phyloP scores from a whole-genome alignment of 768 basidiomycete species.

The Rhodocollybia butyracea region DNA sequence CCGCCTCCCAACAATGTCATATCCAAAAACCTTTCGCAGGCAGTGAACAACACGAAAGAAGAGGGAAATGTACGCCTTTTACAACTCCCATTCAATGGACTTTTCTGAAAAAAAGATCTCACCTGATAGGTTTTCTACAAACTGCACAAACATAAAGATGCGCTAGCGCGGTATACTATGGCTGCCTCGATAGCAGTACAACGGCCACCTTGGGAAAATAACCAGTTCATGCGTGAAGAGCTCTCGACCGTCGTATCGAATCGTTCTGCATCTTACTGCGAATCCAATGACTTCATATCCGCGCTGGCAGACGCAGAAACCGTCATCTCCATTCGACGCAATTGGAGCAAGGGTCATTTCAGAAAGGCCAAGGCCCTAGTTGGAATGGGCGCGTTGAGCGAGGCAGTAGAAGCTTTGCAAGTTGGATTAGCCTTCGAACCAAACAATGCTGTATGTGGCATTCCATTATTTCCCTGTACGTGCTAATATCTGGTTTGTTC shows the following conservation, averaged over 20 bases:
- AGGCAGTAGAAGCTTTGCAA: slow-evolving; percentile 78
- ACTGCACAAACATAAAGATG: slow-evolving; percentile 58
- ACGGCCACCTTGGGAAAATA: slow-evolving; percentile 89
- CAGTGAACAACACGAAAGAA: slow-evolving; percentile 80
- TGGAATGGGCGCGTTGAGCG: slow-evolving; percentile 61
- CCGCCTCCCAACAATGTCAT: slow-evolving; percentile 76
- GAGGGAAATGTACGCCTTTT: slow-evolving; percentile 81
- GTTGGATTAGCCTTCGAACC: slow-evolving; percentile 86
- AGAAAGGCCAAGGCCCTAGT: slow-evolving; percentile 87
- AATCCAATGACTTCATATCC: slow-evolving; percentile 68
- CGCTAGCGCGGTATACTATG: slow-evolving; percentile 76
- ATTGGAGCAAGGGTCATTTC: slow-evolving; percentile 97
- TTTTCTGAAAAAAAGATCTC: not conserved
- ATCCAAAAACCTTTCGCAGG: slow-evolving; percentile 70
- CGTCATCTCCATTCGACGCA: slow-evolving; percentile 77
- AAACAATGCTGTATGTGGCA: slow-evolving; percentile 35
- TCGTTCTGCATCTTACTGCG: slow-evolving; percentile 83
- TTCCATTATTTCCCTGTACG: not conserved
- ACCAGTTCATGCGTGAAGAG: slow-evolving; percentile 82
- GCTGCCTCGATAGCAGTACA: slow-evolving; percentile 75
- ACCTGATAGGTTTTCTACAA: slow-evolving; percentile 87
- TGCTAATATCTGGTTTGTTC: not conserved
- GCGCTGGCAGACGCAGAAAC: slow-evolving; percentile 89
- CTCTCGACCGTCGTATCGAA: slow-evolving; percentile 88
- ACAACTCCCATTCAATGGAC: slow-evolving; percentile 1